phyloP scores from a whole-genome alignment of 306 rosid genomes.

The Psophocarpus tetragonolobus region DNA sequence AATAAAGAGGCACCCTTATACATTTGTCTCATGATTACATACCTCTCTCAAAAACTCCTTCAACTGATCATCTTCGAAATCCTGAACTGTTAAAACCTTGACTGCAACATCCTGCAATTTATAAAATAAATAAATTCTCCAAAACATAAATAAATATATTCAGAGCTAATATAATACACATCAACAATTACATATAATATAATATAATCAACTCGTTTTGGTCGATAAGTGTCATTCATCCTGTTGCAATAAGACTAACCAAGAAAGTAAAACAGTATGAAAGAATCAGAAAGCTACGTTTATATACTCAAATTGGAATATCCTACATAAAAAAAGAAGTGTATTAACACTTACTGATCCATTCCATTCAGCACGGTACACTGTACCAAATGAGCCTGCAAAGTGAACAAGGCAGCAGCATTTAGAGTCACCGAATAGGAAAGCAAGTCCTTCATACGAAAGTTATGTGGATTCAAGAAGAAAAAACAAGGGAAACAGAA shows the following conservation, averaged over 20 bases:
- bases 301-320: neutral
- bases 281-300: neutral
- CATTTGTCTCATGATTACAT: slow-evolving; percentile 1
- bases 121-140: slow-evolving; percentile 1
- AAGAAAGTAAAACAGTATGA: neutral
- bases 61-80: slow-evolving; percentile 82
- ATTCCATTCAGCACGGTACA: slow-evolving; percentile 98
- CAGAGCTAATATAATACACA: slow-evolving; percentile 1
- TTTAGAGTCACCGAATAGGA: neutral
- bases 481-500: slow-evolving; percentile 10
- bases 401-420: slow-evolving; percentile 15
- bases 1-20: neutral
- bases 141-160: neutral
- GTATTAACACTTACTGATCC: slow-evolving; percentile 74
- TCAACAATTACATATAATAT: slow-evolving; percentile 3
- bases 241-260: slow-evolving; percentile 1
- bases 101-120: slow-evolving; percentile 91
- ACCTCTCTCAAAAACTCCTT: slow-evolving; percentile 97
- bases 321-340: neutral
- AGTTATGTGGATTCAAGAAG: neutral
- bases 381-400: slow-evolving; percentile 96
- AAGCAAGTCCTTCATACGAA: slow-evolving; percentile 9
- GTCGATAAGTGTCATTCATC: slow-evolving; percentile 21
- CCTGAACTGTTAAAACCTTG: slow-evolving; percentile 83
- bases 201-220: slow-evolving; percentile 11